Percentiles rank a stretch among this genome's conserved stretches.
These are phyloP conservation scores for Neoascochyta sp. DNA, from an alignment of 2,329 filamentous ascomycete species.

Conservation along the genomic window DNA sequence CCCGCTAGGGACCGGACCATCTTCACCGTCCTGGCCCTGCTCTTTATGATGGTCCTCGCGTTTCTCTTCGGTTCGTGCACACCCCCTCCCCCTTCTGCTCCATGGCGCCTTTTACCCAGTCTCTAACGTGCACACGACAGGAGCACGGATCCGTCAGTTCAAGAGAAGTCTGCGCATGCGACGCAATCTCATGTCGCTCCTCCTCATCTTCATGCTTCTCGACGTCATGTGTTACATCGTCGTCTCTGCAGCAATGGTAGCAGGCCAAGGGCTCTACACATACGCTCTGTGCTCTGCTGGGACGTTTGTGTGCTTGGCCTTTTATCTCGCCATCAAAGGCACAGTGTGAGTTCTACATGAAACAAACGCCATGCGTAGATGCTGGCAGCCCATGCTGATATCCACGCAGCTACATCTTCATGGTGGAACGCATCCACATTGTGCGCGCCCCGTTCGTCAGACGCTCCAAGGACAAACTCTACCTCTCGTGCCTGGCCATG, in stretches of 20 bases:
- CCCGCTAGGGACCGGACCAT: slow-evolving; percentile 12
- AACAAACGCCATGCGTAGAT: too few species aligned
- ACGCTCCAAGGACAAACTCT: slow-evolving; percentile 34
- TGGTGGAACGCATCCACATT: slow-evolving; percentile 40
- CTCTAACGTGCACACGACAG: slow-evolving; percentile 2
- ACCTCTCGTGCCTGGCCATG: slow-evolving; percentile 24
- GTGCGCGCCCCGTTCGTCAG: slow-evolving; percentile 29
- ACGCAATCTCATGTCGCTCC: slow-evolving; percentile 13
- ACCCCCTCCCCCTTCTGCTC: too few species aligned
- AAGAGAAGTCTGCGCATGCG: slow-evolving; percentile 9
- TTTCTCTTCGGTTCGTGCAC: slow-evolving; percentile 13
- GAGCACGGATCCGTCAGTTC: slow-evolving; percentile 9
- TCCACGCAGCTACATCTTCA: slow-evolving; percentile 31
- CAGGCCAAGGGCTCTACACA: slow-evolving; percentile 26
- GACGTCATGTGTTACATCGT: slow-evolving; percentile 17
- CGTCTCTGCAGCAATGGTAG: slow-evolving; percentile 21
- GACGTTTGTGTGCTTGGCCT: slow-evolving; percentile 38
- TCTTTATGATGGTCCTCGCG: slow-evolving; percentile 10
- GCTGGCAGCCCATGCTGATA: too few species aligned
- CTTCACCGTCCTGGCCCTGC: slow-evolving; percentile 9
- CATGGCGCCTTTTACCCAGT: too few species aligned
- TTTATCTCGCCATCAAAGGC: slow-evolving; percentile 35
- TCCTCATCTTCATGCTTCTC: slow-evolving; percentile 16
- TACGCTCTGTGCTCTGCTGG: slow-evolving; percentile 25
- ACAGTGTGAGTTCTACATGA: slow-evolving; percentile 16